Evolutionary conservation across 306 rosid species (phyloP).

Genomic region (Lupinus albus): DNA sequence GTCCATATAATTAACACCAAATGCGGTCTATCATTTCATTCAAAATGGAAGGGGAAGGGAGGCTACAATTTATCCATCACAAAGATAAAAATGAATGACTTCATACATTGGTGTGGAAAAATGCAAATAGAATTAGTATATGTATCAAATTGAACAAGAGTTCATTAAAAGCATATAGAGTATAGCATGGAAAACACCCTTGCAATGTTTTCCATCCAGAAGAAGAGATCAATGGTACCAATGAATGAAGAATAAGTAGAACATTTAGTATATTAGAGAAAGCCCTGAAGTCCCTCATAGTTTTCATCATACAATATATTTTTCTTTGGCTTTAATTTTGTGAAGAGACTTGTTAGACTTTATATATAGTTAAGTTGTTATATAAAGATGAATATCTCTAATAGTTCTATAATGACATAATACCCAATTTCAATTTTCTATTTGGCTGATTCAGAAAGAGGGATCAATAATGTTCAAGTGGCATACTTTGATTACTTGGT

Average conservation of each 20-base stretch:
- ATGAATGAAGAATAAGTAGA: constrained; percentile 46
- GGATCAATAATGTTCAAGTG: background rate
- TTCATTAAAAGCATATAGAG: background rate
- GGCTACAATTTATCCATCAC: no score
- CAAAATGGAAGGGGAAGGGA: no score
- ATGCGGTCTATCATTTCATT: no score
- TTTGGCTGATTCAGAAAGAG: background rate
- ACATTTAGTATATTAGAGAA: constrained; percentile 2
- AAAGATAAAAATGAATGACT: background rate
- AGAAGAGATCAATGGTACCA: constrained; percentile 60
- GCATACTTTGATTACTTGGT: constrained; percentile 9
- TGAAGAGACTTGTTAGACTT: constrained; percentile 35
- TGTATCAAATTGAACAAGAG: background rate
- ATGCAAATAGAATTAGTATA: background rate
- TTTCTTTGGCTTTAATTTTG: constrained; percentile 22
- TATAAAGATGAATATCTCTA: constrained; percentile 1
- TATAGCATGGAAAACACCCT: constrained; percentile 43
- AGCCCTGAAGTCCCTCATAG: constrained; percentile 67
- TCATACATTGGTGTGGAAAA: background rate
- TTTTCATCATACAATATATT: constrained; percentile 23
- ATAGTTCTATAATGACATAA: background rate
- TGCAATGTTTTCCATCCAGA: constrained; percentile 72
- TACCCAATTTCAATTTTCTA: background rate
- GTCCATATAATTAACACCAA: no score
- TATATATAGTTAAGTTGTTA: constrained; percentile 7